Base-by-base conservation (phyloP, 495 filamentous ascomycete species). In the Aspergillus hancockii region DNA sequence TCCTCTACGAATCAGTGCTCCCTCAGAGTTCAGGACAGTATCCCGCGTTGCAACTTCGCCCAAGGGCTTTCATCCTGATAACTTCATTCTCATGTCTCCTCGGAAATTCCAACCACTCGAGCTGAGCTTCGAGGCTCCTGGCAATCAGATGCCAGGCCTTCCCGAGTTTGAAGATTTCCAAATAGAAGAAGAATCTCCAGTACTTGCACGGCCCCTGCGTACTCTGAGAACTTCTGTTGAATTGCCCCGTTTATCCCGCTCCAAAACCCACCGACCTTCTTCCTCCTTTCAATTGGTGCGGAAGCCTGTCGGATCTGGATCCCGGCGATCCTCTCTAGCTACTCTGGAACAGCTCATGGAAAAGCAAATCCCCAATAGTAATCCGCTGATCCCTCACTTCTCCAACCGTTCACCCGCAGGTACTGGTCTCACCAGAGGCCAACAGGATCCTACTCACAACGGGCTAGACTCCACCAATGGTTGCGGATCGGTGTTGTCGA, bases 111-210 rank as follows among this genome's bases (percentile, higher is more conserved):
- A 82, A 36, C 89, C 89, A 12, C 77, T 94, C 38, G 84, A 93
- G 72, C 78, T 95, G 51, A 91, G 83, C 72, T 89, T 95, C 57
- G 86, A 90, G 66, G 68, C 79, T 55, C 82, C 85, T 25, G 79
- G 85, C 28, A 84, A 87, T 66, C 81, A 80, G 46, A 76, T 95
- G 10, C 90, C 91, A 14, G 72, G 78, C 25, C 73, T 83, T 40
- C 80, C 79, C 31, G 65, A 66, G 10, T 83, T 83, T 57, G 72
- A 75, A 12, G 51, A 63, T 5, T 78, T 75, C 40, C 56, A 64
- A 10, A 18, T 73, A 2, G 64, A 70, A 8, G 67, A 69, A 0
- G 57, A 62, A 49, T 19, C n/a, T 46, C 40, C 53, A 25, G 36
- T 8, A 18, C 63, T 60, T n/a, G 43, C 68, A 4, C 64, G 64